Percentiles rank a stretch among this genome's conserved stretches.
Evolutionary conservation across 139 green algal genomes (phyloP).

Genomic region (Yamagishiella unicocca): DNA sequence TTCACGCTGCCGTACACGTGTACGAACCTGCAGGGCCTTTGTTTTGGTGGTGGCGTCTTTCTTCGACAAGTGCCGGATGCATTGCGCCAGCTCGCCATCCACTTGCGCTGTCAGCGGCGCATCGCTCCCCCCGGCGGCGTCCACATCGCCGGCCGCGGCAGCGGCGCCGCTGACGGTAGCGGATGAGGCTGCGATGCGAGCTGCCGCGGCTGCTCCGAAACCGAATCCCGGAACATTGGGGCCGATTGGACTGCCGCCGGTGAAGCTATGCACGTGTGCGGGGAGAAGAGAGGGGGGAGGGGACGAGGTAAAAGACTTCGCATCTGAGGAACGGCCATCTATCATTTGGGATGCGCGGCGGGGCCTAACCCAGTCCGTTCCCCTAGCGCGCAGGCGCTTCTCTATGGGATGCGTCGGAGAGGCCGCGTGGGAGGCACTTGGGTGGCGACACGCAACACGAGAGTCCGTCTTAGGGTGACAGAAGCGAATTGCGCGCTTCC

Average conservation of each 20-base stretch:
- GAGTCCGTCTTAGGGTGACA: neutral
- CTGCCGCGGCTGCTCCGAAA: constrained; percentile 46
- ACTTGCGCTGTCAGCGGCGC: constrained; percentile 17
- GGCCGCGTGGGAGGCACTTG: no score
- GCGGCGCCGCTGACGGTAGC: no score
- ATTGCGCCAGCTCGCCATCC: constrained; percentile 79
- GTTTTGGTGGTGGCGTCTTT: constrained; percentile 84
- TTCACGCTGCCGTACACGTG: no score
- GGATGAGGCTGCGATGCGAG: neutral
- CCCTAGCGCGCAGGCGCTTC: no score
- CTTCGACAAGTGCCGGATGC: constrained; percentile 85
- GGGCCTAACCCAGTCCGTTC: no score
- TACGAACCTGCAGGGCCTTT: constrained; percentile 86
- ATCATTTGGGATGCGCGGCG: neutral
- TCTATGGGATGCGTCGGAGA: no score
- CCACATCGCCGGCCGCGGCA: neutral
- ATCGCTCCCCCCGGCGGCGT: neutral
- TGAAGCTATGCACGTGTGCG: constrained; percentile 39
- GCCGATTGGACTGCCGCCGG: constrained; percentile 23
- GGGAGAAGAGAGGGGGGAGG: neutral
- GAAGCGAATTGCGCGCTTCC: neutral
- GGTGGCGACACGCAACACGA: neutral
- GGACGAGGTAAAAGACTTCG: neutral
- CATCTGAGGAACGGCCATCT: neutral
- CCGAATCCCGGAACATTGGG: constrained; percentile 52